phyloP scores from a whole-genome alignment of 225 moss, liverwort and hornwort genomes.

The Thuidium tamariscinum region DNA sequence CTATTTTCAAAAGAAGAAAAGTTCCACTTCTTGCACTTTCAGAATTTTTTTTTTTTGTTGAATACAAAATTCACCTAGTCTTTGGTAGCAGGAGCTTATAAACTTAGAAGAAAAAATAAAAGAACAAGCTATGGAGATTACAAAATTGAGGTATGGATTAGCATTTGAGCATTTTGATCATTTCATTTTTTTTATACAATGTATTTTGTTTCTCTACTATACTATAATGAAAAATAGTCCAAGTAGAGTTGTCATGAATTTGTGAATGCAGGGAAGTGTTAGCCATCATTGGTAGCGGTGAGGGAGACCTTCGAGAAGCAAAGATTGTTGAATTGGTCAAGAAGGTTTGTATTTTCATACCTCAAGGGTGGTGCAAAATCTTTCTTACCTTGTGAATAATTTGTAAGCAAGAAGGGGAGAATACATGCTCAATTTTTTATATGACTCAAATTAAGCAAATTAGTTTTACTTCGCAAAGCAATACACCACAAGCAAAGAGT shows the following conservation, averaged over 20 bases:
- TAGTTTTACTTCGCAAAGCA: neutral
- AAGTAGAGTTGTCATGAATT: neutral
- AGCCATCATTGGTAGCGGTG: conserved; percentile 71
- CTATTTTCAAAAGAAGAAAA: neutral
- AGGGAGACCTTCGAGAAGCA: conserved; percentile 79
- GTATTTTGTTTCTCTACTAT: neutral
- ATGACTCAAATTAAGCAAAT: neutral
- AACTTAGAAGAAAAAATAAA: conserved; percentile 6
- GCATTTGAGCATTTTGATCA: neutral
- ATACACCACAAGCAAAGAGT: neutral
- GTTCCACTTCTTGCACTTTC: too few relatives aligned
- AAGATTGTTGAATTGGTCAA: conserved; percentile 81
- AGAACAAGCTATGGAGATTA: conserved; percentile 23
- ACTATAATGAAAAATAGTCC: neutral
- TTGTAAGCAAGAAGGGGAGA: neutral
- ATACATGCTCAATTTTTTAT: neutral
- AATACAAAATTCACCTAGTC: neutral
- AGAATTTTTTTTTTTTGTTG: neutral
- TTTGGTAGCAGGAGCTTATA: neutral
- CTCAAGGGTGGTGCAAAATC: neutral
- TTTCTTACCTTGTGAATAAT: neutral
- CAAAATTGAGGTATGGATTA: conserved; percentile 15
- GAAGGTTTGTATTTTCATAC: conserved; percentile 33
- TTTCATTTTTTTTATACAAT: neutral
- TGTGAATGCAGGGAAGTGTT: conserved; percentile 41